These are phyloP conservation scores for Capsicum chinense DNA, from an alignment of 257 asterid species.

Conservation along the genomic window DNA sequence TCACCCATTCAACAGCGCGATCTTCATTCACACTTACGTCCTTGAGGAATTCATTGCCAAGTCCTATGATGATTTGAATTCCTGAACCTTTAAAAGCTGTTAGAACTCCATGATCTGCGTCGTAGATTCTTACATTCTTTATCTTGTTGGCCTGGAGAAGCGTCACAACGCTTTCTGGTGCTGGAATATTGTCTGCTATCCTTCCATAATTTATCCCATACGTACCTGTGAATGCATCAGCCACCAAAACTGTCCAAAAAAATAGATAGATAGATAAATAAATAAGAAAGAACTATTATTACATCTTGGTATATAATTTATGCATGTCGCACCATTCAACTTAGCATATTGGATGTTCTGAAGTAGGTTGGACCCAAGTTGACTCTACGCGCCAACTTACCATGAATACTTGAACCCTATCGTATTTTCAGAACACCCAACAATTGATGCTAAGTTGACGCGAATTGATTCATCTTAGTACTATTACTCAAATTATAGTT, in stretches of 20 bases:
- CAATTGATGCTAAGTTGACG: not conserved
- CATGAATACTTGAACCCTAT: not conserved
- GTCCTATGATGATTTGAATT: constrained; percentile 69
- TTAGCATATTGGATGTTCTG: too few relatives aligned
- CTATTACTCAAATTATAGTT: not conserved
- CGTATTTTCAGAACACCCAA: too few relatives aligned
- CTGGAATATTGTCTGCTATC: constrained; percentile 72
- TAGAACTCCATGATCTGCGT: constrained; percentile 59
- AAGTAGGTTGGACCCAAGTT: not conserved
- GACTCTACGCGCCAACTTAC: too few relatives aligned
- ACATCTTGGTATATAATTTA: not conserved
- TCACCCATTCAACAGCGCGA: constrained; percentile 70
- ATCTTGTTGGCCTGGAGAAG: constrained; percentile 71
- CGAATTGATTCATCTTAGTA: not conserved
- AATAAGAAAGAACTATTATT: not conserved
- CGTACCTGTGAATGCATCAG: constrained; percentile 67
- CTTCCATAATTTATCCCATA: constrained; percentile 83
- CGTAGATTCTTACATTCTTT: constrained; percentile 71
- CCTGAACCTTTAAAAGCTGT: constrained; percentile 61
- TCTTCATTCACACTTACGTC: constrained; percentile 60
- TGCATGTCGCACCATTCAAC: not conserved
- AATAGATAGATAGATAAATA: not conserved
- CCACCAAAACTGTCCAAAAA: constrained; percentile 42
- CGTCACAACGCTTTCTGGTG: constrained; percentile 76
- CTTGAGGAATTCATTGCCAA: constrained; percentile 53